A percentile compares a stretch with the other conserved stretches of the same genome.
phyloP scores from a whole-genome alignment of 1,139 yeast genomes.

The Lodderomyces pseudojiufengensis region DNA sequence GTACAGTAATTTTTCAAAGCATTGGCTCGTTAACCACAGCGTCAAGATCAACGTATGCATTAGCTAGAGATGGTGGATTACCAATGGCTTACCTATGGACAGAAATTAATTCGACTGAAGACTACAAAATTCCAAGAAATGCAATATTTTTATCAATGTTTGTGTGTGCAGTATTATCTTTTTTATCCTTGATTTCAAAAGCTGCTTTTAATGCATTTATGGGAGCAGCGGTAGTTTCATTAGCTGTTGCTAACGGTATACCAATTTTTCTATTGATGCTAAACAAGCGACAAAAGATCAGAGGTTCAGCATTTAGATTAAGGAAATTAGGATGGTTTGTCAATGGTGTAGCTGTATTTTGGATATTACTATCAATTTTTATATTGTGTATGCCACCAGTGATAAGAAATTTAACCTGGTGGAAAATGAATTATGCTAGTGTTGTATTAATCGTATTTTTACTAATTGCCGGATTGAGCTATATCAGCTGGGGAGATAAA shows the following conservation, averaged over 20 bases:
- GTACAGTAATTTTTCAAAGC: constrained; percentile 73
- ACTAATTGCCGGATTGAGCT: constrained; percentile 47
- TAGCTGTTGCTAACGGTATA: constrained; percentile 73
- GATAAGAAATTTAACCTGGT: constrained; percentile 53
- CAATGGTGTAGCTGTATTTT: constrained; percentile 55
- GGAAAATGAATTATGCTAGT: constrained; percentile 72
- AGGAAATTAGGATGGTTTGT: constrained; percentile 64
- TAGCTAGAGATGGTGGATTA: constrained; percentile 85
- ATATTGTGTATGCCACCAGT: constrained; percentile 74
- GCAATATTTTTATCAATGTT: constrained; percentile 69
- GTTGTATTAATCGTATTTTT: constrained; percentile 54
- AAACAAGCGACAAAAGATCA: constrained; percentile 57
- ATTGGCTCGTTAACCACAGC: constrained; percentile 82
- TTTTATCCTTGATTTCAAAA: constrained; percentile 63
- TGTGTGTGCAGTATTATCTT: constrained; percentile 58
- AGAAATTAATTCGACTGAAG: constrained; percentile 57
- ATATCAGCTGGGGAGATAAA: constrained; percentile 55
- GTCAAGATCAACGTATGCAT: constrained; percentile 80
- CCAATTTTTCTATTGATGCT: constrained; percentile 65
- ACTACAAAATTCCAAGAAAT: constrained; percentile 62
- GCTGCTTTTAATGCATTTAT: constrained; percentile 82
- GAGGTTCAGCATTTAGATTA: constrained; percentile 70
- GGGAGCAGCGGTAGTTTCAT: constrained; percentile 79
- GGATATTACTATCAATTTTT: constrained; percentile 59
- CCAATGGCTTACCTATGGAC: constrained; percentile 69